A percentile compares a stretch with the other conserved stretches of the same genome.
Conservation (phyloP, 176 grass and related monocot species). For the Triticum turgidum region DNA sequence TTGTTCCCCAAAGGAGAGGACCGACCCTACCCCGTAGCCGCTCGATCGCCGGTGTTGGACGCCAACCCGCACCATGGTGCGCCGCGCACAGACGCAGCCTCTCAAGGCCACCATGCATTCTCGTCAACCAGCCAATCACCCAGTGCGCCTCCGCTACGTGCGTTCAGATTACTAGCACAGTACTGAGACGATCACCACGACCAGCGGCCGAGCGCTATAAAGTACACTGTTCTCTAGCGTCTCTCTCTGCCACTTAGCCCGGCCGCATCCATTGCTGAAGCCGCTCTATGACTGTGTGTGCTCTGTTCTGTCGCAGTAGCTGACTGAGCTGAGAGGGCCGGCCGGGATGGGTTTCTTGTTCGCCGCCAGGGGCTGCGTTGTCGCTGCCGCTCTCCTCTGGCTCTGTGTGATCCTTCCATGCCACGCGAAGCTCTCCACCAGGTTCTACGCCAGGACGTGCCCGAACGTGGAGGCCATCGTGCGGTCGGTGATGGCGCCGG, state of each 20-base stretch:
- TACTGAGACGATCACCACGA: not conserved
- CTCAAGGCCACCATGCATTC: conserved; percentile 16
- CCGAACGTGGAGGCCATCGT: conserved; percentile 43
- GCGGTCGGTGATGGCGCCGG: conserved; percentile 39
- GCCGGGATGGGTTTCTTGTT: conserved; percentile 22
- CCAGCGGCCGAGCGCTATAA: conserved; percentile 7
- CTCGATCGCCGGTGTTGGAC: not conserved
- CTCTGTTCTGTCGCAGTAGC: not conserved
- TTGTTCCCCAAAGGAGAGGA: conserved; percentile 47
- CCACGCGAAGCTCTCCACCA: conserved; percentile 45
- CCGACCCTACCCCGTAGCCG: not conserved
- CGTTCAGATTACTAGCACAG: not conserved
- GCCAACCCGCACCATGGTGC: conserved; percentile 30
- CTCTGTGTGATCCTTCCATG: conserved; percentile 23
- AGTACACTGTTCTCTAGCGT: not conserved
- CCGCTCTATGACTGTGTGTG: not conserved
- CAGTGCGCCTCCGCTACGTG: not conserved
- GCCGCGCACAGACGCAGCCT: conserved; percentile 29
- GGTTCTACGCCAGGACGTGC: conserved; percentile 60
- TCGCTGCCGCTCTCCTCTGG: conserved; percentile 16
- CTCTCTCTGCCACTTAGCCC: not conserved
- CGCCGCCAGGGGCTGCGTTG: not conserved
- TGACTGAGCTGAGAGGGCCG: not conserved
- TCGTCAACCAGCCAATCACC: conserved; percentile 12
- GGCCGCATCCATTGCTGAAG: not conserved